Evolutionary conservation across 75 land plant genomes (phyloP), one percentile per base, ranked within the genome.

Genomic region (Cupressus sempervirens): DNA sequence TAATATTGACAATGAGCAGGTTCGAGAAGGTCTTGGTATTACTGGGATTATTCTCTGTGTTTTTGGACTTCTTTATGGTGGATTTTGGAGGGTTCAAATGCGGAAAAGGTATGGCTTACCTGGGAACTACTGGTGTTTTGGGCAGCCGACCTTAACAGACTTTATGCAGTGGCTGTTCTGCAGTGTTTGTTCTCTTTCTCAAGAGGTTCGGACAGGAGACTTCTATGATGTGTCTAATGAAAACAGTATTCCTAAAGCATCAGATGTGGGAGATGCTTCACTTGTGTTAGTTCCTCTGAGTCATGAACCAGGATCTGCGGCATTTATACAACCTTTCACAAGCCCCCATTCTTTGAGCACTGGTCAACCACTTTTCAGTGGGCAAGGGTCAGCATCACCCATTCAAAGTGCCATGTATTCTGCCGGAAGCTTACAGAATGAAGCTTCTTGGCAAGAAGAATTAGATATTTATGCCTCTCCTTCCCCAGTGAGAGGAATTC

Each of bases 61-160:
- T 29, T 94, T 94, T 84, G 99, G 99, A 18, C 84, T 97, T 41
- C 88, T 97, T 23, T 95, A 97, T 75, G 99, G 99, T 18, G 99
- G 99, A 2, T 95, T 90, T 75, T 97, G 99, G 99, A 93, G 99
- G 87, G 92, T 94, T 52, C 90, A 90, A 82, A 95, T 97, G 94
- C 88, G 99, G 43, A 93, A 92, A 84, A 91, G 91, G 65, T 95
- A 88, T 87, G 87, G 92, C 30, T 87, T 97, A 76, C 98, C 99
- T 38, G 85, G 83, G 1, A 86, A 89, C 35, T 82, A 79, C n/a
- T 86, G 86, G 32, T 95, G 94, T 79, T 97, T 85, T 65, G 91
- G 91, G 35, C 87, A 87, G 83, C 88, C 94, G 3, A 88, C 88
- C n/a, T 77, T 95, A 72, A 85, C 98, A 8, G 99, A 97, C 80